phyloP scores from a whole-genome alignment of 352 stramenopile genomes.

The Sclerospora graminicola region DNA sequence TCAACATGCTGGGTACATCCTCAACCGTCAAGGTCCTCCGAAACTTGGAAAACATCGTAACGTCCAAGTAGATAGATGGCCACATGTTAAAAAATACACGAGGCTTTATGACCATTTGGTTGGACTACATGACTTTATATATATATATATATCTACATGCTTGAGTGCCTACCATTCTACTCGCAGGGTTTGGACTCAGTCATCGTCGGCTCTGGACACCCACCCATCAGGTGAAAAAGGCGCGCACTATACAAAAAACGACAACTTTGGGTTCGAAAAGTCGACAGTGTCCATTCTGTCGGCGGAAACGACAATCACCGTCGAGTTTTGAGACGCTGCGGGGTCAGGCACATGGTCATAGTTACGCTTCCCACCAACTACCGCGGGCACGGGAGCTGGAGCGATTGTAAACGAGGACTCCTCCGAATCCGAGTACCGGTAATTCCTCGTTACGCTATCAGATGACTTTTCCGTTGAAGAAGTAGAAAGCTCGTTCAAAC shows the following conservation, averaged over 20 bases:
- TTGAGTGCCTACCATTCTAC: too few relatives aligned
- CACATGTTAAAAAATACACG: slow-evolving; percentile 5
- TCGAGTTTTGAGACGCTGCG: slow-evolving; percentile 4
- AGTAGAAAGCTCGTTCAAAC: slow-evolving; percentile 11
- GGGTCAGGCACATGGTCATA: neutral
- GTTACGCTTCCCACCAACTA: slow-evolving; percentile 5
- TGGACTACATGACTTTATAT: slow-evolving; percentile 3
- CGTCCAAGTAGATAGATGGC: slow-evolving; percentile 22
- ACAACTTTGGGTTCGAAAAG: slow-evolving; percentile 31
- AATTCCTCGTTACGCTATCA: neutral
- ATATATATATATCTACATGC: slow-evolving; percentile 23
- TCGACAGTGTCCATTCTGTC: slow-evolving; percentile 34
- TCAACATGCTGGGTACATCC: slow-evolving; percentile 81
- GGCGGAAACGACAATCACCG: slow-evolving; percentile 28
- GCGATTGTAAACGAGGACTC: slow-evolving; percentile 14
- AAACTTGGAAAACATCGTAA: slow-evolving; percentile 49
- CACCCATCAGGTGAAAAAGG: slow-evolving; percentile 4
- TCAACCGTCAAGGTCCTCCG: slow-evolving; percentile 74
- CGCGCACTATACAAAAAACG: slow-evolving; percentile 30
- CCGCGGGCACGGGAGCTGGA: slow-evolving; percentile 4
- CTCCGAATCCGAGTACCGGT: slow-evolving; percentile 13
- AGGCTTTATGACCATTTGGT: too few relatives aligned
- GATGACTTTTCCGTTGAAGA: slow-evolving; percentile 1
- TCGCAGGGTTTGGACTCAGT: slow-evolving; percentile 1
- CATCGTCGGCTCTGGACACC: too few relatives aligned